Evolutionary conservation across 805 yeast species (phyloP), one percentile per base, ranked within the genome.

Genomic region (Sugiyamaella boreocaroliniensis): DNA sequence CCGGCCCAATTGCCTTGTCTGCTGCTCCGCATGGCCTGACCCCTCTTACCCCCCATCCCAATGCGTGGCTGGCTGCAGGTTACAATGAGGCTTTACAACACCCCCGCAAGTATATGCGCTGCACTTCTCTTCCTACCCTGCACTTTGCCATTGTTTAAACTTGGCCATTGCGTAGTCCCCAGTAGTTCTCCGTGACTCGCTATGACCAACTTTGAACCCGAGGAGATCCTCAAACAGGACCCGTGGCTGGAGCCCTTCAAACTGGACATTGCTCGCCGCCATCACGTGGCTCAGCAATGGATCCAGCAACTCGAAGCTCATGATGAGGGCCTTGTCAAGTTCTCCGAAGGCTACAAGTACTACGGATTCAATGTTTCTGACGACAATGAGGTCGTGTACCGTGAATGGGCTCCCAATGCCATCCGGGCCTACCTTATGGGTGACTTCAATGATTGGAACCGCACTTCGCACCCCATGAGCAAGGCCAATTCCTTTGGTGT

Each of bases 341-440:
- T 92, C 69, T 85, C 97, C 41, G 77, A 82, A 55, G 83, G 95
- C 4, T 92, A 88, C 68, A 74, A 82, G 61, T 65, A 68, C 18
- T 86, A 82, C 69, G 99, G 99, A 1, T 71, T 93, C 55, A 89
- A 87, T 61, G 82, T 83, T 11, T 72, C 79, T 56, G 51, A 53
- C 1, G 77, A 79, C 50, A 79, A 80, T 55, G 75, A 78, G 6
- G 79, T 90, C 48, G 67, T 70, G 1, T 85, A 85, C 63, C 75
- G 79, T 22, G 96, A 92, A 69, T 92, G 96, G 82, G 89, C 95
- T 1, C 99, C 98, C 5, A 85, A 88, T 63, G 98, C 96, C 1
- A 63, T 62, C 3, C 72, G 66, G 45, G 97, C 93, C 1, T 77
- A 81, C 50, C 67, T 92, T n/a, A 84, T 87, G 52, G 99, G 99